These are phyloP conservation scores for Lolium rigidum DNA, from an alignment of 176 grass and related monocot species.

Conservation along the genomic window DNA sequence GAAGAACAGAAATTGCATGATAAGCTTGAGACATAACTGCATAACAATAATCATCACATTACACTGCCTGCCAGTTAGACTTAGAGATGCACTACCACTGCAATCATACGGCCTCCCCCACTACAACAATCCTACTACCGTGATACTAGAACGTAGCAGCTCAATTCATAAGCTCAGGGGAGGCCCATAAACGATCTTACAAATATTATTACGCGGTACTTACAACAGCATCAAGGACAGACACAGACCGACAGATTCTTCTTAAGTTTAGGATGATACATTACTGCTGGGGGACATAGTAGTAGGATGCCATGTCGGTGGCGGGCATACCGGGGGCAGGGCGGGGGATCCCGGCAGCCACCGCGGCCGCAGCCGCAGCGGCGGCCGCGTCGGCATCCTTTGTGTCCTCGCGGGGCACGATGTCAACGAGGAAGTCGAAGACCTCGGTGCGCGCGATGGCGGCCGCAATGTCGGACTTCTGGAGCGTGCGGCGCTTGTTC, in stretches of 20 bases:
- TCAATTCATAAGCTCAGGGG: slow-evolving; percentile 40
- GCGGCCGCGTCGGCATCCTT: slow-evolving; percentile 64
- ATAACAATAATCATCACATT: too few relatives aligned
- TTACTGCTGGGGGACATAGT: slow-evolving; percentile 72
- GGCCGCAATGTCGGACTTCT: slow-evolving; percentile 92
- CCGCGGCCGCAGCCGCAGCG: slow-evolving; percentile 28
- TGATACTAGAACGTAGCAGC: slow-evolving; percentile 37
- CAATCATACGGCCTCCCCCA: slow-evolving; percentile 21
- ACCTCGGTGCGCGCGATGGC: slow-evolving; percentile 92
- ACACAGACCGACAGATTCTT: slow-evolving; percentile 9
- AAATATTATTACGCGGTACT: slow-evolving; percentile 46
- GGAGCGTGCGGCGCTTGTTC: slow-evolving; percentile 88
- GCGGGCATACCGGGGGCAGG: slow-evolving; percentile 53
- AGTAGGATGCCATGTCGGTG: slow-evolving; percentile 56
- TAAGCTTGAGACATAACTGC: too few relatives aligned
- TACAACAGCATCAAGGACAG: slow-evolving; percentile 36
- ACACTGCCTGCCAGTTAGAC: too few relatives aligned
- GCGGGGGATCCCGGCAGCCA: slow-evolving; percentile 52
- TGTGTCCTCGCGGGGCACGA: slow-evolving; percentile 80
- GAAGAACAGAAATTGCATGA: too few relatives aligned
- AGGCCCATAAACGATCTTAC: slow-evolving; percentile 39
- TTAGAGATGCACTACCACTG: too few relatives aligned
- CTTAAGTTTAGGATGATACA: slow-evolving; percentile 35
- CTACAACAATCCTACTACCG: slow-evolving; percentile 22
- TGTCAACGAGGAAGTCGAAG: slow-evolving; percentile 90